Conservation (phyloP, 164 flowering plant species). For the Platanus orientalis region DNA sequence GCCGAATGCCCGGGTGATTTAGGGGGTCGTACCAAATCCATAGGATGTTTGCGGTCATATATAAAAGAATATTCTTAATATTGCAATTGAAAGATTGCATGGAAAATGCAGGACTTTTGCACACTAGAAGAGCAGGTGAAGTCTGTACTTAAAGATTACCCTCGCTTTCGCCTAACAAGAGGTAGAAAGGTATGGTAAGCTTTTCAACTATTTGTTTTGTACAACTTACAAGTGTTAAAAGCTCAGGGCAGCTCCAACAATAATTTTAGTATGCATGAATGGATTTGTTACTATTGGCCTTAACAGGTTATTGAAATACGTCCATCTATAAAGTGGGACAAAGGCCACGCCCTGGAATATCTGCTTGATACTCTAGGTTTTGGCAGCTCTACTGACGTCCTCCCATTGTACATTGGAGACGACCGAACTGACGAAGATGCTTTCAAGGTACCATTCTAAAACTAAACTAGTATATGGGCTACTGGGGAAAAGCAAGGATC, state of each 20-base stretch:
- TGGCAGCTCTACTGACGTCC: conserved; percentile 21
- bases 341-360: conserved; percentile 46
- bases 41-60: too few relatives aligned
- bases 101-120: conserved; percentile 23
- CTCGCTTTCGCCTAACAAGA: conserved; percentile 26
- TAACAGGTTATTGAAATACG: conserved; percentile 40
- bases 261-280: too few relatives aligned
- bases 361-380: conserved; percentile 42
- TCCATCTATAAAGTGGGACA: conserved; percentile 50
- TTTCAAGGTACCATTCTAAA: conserved; percentile 41
- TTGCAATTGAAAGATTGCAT: neutral
- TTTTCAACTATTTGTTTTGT: too few relatives aligned
- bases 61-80: too few relatives aligned
- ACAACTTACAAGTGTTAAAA: too few relatives aligned
- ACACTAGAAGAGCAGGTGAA: conserved; percentile 22
- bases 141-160: conserved; percentile 21
- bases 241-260: too few relatives aligned
- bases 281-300: neutral
- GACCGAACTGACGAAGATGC: conserved; percentile 66
- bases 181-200: conserved; percentile 30
- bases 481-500: too few relatives aligned
- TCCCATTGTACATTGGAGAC: conserved; percentile 47
- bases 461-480: neutral
- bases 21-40: too few relatives aligned
- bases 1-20: too few relatives aligned